phyloP scores from a whole-genome alignment of 2,329 filamentous ascomycete species.

The Curvularia spicifera region DNA sequence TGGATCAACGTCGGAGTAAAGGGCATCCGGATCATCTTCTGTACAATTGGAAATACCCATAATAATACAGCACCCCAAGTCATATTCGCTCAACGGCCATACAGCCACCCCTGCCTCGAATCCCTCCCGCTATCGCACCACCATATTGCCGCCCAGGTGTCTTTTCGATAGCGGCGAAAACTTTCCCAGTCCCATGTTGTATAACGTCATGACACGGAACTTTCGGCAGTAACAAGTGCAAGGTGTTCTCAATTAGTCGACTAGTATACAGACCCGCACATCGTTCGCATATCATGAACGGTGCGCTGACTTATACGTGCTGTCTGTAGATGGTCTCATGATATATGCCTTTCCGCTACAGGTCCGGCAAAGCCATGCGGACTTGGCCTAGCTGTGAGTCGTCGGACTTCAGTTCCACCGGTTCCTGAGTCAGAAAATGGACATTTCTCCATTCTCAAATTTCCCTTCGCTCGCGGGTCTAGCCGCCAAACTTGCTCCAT shows the following conservation, averaged over 20 bases:
- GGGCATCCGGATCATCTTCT: background rate
- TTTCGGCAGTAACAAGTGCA: conserved; percentile 3
- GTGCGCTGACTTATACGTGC: conserved; percentile 9
- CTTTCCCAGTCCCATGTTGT: conserved; percentile 2
- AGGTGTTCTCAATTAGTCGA: conserved; percentile 1
- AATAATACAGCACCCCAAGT: background rate
- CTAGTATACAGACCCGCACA: conserved; percentile 2
- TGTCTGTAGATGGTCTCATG: background rate
- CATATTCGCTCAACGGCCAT: conserved; percentile 3
- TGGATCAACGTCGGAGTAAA: conserved; percentile 1
- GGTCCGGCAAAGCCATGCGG: background rate
- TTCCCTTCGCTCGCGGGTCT: background rate
- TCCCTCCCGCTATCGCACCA: conserved; percentile 4
- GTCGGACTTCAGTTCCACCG: background rate
- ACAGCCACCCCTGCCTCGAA: background rate
- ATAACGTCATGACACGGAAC: conserved; percentile 12
- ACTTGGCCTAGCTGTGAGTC: background rate
- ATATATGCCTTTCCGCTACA: background rate
- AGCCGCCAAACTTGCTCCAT: background rate
- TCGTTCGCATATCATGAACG: conserved; percentile 19
- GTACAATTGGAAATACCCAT: background rate
- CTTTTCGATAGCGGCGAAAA: conserved; percentile 5
- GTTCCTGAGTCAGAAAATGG: background rate
- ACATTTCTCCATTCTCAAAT: background rate
- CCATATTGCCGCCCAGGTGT: conserved; percentile 3